Evolutionary conservation across 495 filamentous ascomycete species (phyloP), one percentile per base, ranked within the genome.

Genomic region (Cudoniella acicularis): DNA sequence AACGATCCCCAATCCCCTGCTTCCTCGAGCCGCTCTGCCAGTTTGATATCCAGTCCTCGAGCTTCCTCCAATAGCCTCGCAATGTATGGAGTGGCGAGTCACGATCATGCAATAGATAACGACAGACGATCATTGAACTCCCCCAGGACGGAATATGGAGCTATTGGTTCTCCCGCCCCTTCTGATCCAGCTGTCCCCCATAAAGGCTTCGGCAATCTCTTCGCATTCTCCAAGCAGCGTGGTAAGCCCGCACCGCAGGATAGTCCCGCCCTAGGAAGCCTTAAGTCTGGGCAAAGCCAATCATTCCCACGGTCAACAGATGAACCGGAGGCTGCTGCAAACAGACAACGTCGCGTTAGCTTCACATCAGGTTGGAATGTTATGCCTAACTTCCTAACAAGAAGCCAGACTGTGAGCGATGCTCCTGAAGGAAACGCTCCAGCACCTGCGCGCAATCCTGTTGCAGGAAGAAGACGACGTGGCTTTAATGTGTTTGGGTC

Each of bases 271-370:
- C 69, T 95, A 18, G 91, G 91, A 13, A 84, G 83, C 36, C 74
- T 96, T 26, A 90, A 89, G 67, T 74, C 85, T 51, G 81, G 82
- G 2, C 88, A 96, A 66, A 91, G 89, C 67, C 90, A 90, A 64
- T 95, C 91, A 10, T 88, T 93, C 61, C 91, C 91, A 1, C 72
- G 74, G 22, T 74, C 77, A 49, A 70, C 67, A 0, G 80, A 83
- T 11, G 80, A 82, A 20, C 66, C 64, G 8, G 79, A 81, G 3
- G 59, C 56, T 10, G 49, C 69, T 9, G 56, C 59, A 9, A 75
- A 64, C 55, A 77, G 73, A 67, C 20, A 40, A 25, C 74, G 80
- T 8, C 73, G 79, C 10, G 80, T 75, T 42, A 82, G 78, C 62
- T 71, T 82, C 42, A 77, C 79, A 4, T 61, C 73, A 17, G 66